These are phyloP conservation scores for Lactarius evosmus DNA, from an alignment of 768 basidiomycete genomes.

Conservation along the genomic window DNA sequence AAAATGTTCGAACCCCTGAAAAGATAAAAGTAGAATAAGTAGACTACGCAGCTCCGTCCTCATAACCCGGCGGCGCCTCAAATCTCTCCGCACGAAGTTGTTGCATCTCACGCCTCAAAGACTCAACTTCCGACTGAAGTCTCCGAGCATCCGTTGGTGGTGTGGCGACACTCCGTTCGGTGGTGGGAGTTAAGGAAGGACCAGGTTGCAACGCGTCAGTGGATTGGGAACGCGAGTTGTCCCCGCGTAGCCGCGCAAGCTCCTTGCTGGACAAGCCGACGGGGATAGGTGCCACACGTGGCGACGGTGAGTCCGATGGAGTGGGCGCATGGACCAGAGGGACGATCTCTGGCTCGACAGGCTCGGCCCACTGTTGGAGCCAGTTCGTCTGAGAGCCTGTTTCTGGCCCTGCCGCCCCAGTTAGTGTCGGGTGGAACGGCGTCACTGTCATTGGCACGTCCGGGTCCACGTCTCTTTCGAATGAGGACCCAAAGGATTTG, in stretches of 20 bases:
- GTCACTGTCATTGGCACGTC: constrained; percentile 1
- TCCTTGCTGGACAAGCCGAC: constrained; percentile 16
- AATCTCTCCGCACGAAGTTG: constrained; percentile 29
- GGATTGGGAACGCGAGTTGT: not conserved
- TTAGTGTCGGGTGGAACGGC: not conserved
- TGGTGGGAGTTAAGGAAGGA: not conserved
- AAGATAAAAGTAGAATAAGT: too few relatives aligned
- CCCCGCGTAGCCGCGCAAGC: constrained; percentile 15
- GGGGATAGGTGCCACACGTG: not conserved
- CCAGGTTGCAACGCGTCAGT: not conserved
- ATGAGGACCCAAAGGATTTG: not conserved
- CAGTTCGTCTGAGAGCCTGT: not conserved
- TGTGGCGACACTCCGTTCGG: not conserved
- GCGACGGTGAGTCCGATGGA: not conserved
- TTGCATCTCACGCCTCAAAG: constrained; percentile 32
- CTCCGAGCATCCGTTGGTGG: not conserved
- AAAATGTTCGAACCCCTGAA: too few relatives aligned
- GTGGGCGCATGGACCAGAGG: not conserved
- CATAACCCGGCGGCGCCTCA: constrained; percentile 33
- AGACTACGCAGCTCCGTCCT: not conserved
- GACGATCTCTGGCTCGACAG: not conserved
- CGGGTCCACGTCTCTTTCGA: not conserved
- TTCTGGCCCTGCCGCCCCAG: not conserved
- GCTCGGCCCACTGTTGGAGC: not conserved
- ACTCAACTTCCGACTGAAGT: constrained; percentile 31